Evolutionary conservation across 2,329 filamentous ascomycete genomes (phyloP).

Genomic region (Aureobasidium pullulans): DNA sequence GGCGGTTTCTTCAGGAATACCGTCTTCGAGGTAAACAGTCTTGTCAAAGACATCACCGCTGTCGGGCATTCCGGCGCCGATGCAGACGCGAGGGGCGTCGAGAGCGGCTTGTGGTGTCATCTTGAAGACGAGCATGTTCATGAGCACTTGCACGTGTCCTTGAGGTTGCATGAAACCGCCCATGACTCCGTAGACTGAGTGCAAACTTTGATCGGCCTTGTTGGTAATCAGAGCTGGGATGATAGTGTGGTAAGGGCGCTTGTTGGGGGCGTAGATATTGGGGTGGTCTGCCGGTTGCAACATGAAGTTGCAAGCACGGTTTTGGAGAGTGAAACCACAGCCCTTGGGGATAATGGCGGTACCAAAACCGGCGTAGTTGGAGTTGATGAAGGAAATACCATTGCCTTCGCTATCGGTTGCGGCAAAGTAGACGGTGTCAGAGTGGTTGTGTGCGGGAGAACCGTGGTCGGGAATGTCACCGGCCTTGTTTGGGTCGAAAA

Average conservation of each 20-base stretch:
- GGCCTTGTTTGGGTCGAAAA: slow-evolving; percentile 51
- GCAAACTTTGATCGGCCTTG: slow-evolving; percentile 61
- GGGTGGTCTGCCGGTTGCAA: slow-evolving; percentile 61
- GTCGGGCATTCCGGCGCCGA: slow-evolving; percentile 65
- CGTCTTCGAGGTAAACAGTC: slow-evolving; percentile 74
- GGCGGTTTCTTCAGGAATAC: slow-evolving; percentile 61
- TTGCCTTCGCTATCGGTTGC: slow-evolving; percentile 77
- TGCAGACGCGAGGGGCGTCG: slow-evolving; percentile 85
- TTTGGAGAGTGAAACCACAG: slow-evolving; percentile 91
- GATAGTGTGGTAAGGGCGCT: slow-evolving; percentile 95
- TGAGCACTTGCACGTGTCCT: slow-evolving; percentile 84
- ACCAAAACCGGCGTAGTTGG: slow-evolving; percentile 84
- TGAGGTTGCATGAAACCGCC: slow-evolving; percentile 98
- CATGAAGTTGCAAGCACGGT: slow-evolving; percentile 81
- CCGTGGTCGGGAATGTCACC: slow-evolving; percentile 57
- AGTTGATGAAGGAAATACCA: slow-evolving; percentile 94
- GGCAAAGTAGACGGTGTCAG: slow-evolving; percentile 92
- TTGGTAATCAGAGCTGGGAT: slow-evolving; percentile 90
- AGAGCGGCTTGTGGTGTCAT: slow-evolving; percentile 80
- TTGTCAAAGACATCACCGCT: slow-evolving; percentile 50
- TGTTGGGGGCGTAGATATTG: slow-evolving; percentile 71
- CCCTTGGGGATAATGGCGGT: slow-evolving; percentile 75
- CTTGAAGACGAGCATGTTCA: slow-evolving; percentile 80
- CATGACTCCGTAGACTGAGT: slow-evolving; percentile 92
- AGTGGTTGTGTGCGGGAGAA: slow-evolving; percentile 74